phyloP scores from a whole-genome alignment of 164 flowering plant genomes.

The Vitis rotundifolia region DNA sequence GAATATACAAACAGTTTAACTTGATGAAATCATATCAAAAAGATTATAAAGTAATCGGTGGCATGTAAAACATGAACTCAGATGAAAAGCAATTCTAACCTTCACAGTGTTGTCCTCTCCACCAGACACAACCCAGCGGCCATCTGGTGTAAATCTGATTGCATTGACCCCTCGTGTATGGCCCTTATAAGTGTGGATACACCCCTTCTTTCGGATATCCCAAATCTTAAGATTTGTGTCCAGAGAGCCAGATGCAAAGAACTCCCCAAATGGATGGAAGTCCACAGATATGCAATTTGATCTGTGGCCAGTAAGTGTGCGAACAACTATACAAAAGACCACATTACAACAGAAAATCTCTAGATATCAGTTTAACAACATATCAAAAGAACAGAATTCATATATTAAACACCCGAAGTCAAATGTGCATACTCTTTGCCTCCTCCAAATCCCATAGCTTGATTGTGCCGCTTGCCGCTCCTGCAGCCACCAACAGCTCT shows the following conservation, averaged over 20 bases:
- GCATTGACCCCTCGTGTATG: conserved; percentile 96
- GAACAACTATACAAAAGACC: conserved; percentile 64
- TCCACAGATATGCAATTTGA: conserved; percentile 97
- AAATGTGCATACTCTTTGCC: conserved; percentile 73
- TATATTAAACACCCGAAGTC: background rate
- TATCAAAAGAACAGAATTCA: background rate
- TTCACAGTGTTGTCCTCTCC: conserved; percentile 95
- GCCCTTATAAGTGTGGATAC: conserved; percentile 98
- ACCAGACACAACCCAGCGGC: conserved; percentile 99
- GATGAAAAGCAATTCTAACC: conserved; percentile 39
- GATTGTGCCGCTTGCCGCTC: conserved; percentile 96
- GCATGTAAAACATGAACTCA: background rate
- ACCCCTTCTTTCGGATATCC: conserved; percentile 97
- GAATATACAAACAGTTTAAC: background rate
- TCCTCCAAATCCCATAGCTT: conserved; percentile 99
- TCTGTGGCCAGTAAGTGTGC: conserved; percentile 94
- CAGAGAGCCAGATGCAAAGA: conserved; percentile 98
- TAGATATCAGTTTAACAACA: background rate
- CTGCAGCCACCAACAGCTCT: conserved; percentile 94
- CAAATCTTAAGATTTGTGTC: conserved; percentile 98
- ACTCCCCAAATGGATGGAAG: conserved; percentile 99
- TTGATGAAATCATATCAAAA: background rate
- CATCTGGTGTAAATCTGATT: conserved; percentile 97
- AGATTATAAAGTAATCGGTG: background rate
- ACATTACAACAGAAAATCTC: conserved; percentile 3